Base-by-base conservation (phyloP, 1,284 basidiomycete species). In the Cutaneotrichosporon sp. region DNA sequence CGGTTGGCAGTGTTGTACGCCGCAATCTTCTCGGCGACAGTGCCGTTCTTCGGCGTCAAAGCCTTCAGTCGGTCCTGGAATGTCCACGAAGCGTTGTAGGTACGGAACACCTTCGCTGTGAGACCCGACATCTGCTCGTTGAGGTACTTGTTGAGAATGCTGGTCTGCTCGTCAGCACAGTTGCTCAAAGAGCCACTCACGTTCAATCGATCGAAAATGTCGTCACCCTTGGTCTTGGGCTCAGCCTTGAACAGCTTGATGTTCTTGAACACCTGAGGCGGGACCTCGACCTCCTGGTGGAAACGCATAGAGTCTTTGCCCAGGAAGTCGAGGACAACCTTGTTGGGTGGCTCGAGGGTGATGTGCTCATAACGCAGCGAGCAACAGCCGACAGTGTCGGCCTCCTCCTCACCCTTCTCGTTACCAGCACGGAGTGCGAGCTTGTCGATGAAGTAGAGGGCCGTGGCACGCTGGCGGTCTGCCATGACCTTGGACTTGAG, bases 231-330 rank as follows among this genome's bases (percentile, higher is more conserved):
- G 60, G 86, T 85, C 84, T 98, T 98, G 72, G 90, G 89, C 31
- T 91, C 87, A 75, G 93, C 93, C 79, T 88, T 88, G 85, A 92
- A 94, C 66, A 93, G 86, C 69, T 89, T 88, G 70, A 94, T 86
- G 78, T 93, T 94, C 82, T 92, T 93, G 85, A 92, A 93, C 51
- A 94, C 89, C 75, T 94, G 92, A 6, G 86, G 80, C 61, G 92
- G 90, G 66, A 97, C 92, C 63, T 88, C 83, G 60, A 96, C 91
- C 65, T 88, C 88, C 75, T 96, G 93, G 80, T 91, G 92, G 82
- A 95, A 98, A 52, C 95, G 87, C 77, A 98, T 97, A 61, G 93
- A 97, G 77, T 98, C 94, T 84, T 98, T 98, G 81, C 94, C 94
- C 63, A 97, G 84, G 83, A 97, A 98, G 81, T 97, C 94, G 80